phyloP scores from a whole-genome alignment of 106 monocot genomes.

The Agapanthus africanus region DNA sequence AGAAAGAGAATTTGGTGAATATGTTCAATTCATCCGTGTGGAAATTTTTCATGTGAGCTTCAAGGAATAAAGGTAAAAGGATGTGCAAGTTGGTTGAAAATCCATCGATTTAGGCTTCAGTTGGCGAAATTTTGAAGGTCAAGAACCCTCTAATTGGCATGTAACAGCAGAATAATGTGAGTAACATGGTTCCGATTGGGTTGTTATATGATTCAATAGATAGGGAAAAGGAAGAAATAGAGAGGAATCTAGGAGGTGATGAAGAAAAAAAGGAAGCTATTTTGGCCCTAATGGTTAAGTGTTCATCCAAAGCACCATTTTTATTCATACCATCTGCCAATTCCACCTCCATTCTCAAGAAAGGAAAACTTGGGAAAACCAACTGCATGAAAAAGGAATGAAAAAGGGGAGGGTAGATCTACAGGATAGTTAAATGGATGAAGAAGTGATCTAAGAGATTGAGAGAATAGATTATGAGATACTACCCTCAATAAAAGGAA shows the following conservation, averaged over 20 bases:
- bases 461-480: no score
- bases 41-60: conserved; percentile 38
- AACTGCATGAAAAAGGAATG: no score
- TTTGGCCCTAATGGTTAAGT: no score
- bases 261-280: no score
- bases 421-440: no score
- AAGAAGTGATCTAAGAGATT: no score
- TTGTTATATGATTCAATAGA: conserved; percentile 83
- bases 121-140: conserved; percentile 40
- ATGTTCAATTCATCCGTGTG: conserved; percentile 51
- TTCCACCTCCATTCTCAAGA: no score
- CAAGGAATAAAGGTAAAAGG: conserved; percentile 24
- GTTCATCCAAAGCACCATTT: no score
- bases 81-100: conserved; percentile 34
- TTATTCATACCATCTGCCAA: no score
- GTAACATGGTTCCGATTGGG: conserved; percentile 45
- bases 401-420: no score
- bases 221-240: conserved; percentile 54
- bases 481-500: no score
- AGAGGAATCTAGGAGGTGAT: conserved; percentile 37
- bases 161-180: conserved; percentile 23
- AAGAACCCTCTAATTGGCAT: conserved; percentile 47
- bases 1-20: conserved; percentile 45
- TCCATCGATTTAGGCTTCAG: conserved; percentile 52
- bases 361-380: no score